phyloP scores from a whole-genome alignment of 2,329 filamentous ascomycete species.

The Fusarium albosuccineum region DNA sequence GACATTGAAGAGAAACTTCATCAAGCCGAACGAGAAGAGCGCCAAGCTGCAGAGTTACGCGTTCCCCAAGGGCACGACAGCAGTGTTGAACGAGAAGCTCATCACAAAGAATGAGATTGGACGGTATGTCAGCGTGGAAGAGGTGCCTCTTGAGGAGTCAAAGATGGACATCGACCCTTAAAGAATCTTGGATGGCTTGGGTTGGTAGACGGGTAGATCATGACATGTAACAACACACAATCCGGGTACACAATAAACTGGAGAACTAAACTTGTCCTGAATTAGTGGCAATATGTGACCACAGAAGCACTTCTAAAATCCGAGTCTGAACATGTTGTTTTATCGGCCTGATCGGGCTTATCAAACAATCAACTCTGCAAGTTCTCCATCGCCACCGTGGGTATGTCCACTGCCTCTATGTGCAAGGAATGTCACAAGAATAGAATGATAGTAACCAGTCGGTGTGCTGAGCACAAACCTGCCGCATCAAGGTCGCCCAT shows the following conservation, averaged over 20 bases:
- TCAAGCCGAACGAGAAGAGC: constrained; percentile 91
- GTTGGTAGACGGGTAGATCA: constrained; percentile 32
- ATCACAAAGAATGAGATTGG: constrained; percentile 94
- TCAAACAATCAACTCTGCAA: constrained; percentile 8
- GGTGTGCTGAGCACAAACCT: constrained; percentile 13
- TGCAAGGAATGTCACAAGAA: constrained; percentile 31
- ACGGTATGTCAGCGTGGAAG: constrained; percentile 93
- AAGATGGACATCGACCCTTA: constrained; percentile 77
- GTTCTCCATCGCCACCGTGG: constrained; percentile 3
- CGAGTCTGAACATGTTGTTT: neutral
- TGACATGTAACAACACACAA: constrained; percentile 45
- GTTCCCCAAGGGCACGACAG: constrained; percentile 93
- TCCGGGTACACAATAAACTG: constrained; percentile 36
- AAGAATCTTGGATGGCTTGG: constrained; percentile 21
- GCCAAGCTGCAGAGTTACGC: constrained; percentile 94
- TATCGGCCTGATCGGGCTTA: neutral
- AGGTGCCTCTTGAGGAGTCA: constrained; percentile 79
- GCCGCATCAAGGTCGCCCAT: constrained; percentile 12
- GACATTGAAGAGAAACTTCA: constrained; percentile 90
- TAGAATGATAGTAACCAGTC: constrained; percentile 28
- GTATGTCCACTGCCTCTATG: constrained; percentile 22
- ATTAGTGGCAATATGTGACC: constrained; percentile 17
- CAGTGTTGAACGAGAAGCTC: constrained; percentile 94
- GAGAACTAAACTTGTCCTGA: constrained; percentile 30
- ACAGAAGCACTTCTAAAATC: constrained; percentile 5